Conservation (phyloP, 2,329 filamentous ascomycete species). For the Botrytis sinoallii region DNA sequence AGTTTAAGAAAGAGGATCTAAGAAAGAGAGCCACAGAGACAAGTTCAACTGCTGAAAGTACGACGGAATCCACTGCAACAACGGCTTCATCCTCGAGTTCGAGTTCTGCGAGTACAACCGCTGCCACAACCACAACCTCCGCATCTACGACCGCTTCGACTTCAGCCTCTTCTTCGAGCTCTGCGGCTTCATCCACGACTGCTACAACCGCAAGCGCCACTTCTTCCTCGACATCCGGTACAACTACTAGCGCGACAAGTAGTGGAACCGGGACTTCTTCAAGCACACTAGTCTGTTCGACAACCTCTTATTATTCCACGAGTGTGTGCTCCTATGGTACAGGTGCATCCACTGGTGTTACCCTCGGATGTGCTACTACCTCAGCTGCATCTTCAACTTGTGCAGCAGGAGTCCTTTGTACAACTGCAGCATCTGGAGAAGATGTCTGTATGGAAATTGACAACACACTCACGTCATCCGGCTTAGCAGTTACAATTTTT, state of each 20-base stretch:
- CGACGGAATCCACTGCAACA: neutral
- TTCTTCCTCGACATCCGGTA: constrained; percentile 5
- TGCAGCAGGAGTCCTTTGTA: constrained; percentile 10
- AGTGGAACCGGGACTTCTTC: neutral
- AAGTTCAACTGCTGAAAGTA: constrained; percentile 1
- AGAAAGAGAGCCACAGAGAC: constrained; percentile 22
- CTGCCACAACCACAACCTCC: neutral
- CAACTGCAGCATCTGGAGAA: constrained; percentile 1
- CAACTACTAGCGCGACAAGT: neutral
- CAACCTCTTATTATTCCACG: constrained; percentile 11
- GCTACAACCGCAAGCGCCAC: neutral
- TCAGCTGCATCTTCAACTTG: neutral
- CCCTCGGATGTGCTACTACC: constrained; percentile 14
- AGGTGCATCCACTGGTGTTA: constrained; percentile 16
- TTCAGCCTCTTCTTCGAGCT: neutral
- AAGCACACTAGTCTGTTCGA: constrained; percentile 11
- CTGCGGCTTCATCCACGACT: constrained; percentile 10
- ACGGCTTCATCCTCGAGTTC: neutral
- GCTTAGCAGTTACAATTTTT: constrained; percentile 13
- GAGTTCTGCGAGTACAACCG: constrained; percentile 2
- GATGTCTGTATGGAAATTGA: neutral
- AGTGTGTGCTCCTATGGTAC: constrained; percentile 14
- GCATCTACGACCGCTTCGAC: neutral
- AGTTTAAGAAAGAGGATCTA: constrained; percentile 24
- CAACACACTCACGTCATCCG: constrained; percentile 11